Percentiles rank a stretch among this genome's conserved stretches.
These are phyloP conservation scores for Fonsecaea pedrosoi DNA, from an alignment of 2,329 filamentous ascomycete genomes.

Conservation along the genomic window DNA sequence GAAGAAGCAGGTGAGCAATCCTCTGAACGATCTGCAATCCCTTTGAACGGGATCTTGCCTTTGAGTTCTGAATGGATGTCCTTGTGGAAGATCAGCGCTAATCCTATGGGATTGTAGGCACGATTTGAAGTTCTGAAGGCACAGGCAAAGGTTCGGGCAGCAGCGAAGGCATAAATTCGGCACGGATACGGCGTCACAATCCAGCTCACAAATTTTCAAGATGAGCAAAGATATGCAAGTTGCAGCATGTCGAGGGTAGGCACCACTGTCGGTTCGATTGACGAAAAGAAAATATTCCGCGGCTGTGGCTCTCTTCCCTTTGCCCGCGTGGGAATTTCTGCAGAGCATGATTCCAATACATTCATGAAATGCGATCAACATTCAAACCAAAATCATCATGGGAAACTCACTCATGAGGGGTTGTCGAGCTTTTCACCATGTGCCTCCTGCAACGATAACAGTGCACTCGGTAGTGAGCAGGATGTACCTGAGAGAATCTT, in stretches of 20 bases:
- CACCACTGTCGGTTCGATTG: conserved; percentile 17
- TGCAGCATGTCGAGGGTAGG: conserved; percentile 27
- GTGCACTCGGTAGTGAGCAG: background rate
- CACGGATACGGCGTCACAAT: conserved; percentile 34
- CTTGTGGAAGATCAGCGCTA: conserved; percentile 5
- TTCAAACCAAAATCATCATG: conserved; percentile 1
- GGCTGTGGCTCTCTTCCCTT: conserved; percentile 26
- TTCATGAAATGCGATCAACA: conserved; percentile 30
- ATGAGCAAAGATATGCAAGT: conserved; percentile 27
- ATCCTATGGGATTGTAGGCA: conserved; percentile 54
- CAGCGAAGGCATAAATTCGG: conserved; percentile 63
- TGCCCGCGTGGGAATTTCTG: conserved; percentile 26
- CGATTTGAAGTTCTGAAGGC: conserved; percentile 98
- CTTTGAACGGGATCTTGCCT: background rate
- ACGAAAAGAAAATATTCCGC: conserved; percentile 16
- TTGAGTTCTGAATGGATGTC: background rate
- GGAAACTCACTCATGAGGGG: background rate
- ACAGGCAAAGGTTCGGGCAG: conserved; percentile 87
- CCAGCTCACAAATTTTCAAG: conserved; percentile 24
- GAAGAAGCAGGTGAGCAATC: conserved; percentile 87
- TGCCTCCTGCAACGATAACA: background rate
- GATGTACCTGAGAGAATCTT: background rate
- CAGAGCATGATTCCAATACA: conserved; percentile 37
- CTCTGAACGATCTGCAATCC: background rate
- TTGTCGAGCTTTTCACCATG: background rate